A percentile compares a stretch with the other conserved stretches of the same genome.
phyloP scores from a whole-genome alignment of 2,329 filamentous ascomycete genomes.

The Alternaria gaisen region DNA sequence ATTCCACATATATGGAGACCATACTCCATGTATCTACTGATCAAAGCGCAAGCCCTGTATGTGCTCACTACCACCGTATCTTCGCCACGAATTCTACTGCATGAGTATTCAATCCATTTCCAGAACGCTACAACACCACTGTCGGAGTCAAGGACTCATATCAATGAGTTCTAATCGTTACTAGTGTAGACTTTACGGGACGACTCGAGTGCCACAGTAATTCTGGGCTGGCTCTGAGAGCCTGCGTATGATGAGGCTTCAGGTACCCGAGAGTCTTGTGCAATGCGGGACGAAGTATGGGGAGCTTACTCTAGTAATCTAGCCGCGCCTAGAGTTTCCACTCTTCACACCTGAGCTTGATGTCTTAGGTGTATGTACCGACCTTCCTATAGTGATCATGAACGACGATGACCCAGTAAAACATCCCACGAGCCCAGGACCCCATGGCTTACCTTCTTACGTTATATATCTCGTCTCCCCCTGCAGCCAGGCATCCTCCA shows the following conservation, averaged over 20 bases:
- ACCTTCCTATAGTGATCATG: constrained; percentile 36
- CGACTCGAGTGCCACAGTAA: background rate
- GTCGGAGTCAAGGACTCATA: background rate
- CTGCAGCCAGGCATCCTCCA: constrained; percentile 27
- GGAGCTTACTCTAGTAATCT: constrained; percentile 32
- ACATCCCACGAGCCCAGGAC: constrained; percentile 14
- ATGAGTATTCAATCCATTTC: background rate
- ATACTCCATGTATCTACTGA: background rate
- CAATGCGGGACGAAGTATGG: constrained; percentile 30
- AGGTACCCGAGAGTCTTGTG: constrained; percentile 27
- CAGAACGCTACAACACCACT: background rate
- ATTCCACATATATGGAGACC: background rate
- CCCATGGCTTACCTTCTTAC: constrained; percentile 12
- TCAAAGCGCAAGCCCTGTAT: background rate
- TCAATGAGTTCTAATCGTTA: background rate
- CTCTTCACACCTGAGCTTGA: constrained; percentile 32
- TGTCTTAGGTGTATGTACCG: constrained; percentile 30
- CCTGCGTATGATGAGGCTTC: constrained; percentile 20
- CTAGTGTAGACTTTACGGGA: background rate
- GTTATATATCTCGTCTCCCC: constrained; percentile 33
- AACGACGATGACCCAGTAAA: constrained; percentile 34
- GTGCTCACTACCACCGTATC: background rate
- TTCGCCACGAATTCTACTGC: background rate
- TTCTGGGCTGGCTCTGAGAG: constrained; percentile 13
- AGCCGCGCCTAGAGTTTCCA: constrained; percentile 27